phyloP scores from a whole-genome alignment of 1,284 basidiomycete genomes.

The Cutaneotrichosporon sp. region DNA sequence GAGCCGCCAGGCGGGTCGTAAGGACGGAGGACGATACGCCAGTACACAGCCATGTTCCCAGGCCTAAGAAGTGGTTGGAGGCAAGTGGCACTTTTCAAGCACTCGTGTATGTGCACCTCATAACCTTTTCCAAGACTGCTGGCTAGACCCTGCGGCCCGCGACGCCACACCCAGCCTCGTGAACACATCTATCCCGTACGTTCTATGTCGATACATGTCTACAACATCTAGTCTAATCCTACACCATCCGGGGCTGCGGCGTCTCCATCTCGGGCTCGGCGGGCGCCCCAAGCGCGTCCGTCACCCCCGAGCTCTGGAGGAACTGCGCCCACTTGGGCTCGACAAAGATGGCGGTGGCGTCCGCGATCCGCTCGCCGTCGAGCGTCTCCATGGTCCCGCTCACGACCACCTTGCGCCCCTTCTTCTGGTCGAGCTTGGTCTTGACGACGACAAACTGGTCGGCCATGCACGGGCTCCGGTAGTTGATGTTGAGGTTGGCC shows the following conservation, averaged over 20 bases:
- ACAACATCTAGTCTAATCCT: conserved; percentile 11
- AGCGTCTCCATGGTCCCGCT: conserved; percentile 72
- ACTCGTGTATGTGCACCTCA: too few relatives aligned
- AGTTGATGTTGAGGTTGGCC: conserved; percentile 73
- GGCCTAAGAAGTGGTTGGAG: too few relatives aligned
- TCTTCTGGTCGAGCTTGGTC: conserved; percentile 63
- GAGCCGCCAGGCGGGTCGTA: too few relatives aligned
- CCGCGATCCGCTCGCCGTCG: conserved; percentile 73
- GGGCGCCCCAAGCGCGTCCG: conserved; percentile 47
- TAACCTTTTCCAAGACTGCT: too few relatives aligned
- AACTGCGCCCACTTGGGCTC: conserved; percentile 81
- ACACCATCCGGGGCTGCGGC: not conserved
- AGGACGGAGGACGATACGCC: too few relatives aligned
- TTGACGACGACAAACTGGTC: conserved; percentile 64
- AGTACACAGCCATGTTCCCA: too few relatives aligned
- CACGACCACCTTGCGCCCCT: conserved; percentile 76
- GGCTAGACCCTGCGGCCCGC: too few relatives aligned
- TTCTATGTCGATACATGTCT: conserved; percentile 7
- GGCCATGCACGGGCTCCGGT: conserved; percentile 76
- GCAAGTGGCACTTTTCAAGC: too few relatives aligned
- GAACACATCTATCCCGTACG: not conserved
- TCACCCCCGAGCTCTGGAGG: conserved; percentile 58
- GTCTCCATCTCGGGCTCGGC: conserved; percentile 3
- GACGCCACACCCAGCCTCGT: too few relatives aligned
- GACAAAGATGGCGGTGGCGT: conserved; percentile 75